A percentile compares a stretch with the other conserved stretches of the same genome.
phyloP scores from a whole-genome alignment of 306 rosid genomes.

The Fagus sylvatica region DNA sequence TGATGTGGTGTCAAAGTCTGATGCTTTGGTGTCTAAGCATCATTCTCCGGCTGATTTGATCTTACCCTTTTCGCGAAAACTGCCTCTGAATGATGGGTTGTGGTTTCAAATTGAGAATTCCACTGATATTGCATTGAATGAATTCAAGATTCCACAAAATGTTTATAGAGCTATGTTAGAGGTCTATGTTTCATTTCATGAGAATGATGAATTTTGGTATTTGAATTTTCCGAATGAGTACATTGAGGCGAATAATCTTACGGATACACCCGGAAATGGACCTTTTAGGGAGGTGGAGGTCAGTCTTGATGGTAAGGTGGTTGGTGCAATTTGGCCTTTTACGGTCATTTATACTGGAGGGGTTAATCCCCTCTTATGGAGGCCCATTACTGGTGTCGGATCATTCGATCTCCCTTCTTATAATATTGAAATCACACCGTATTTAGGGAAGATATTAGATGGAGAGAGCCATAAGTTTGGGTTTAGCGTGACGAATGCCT shows the following conservation, averaged over 20 bases:
- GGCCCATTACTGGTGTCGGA: conserved; percentile 85
- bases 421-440: conserved; percentile 85
- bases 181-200: conserved; percentile 90
- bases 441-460: conserved; percentile 63
- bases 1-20: conserved; percentile 19
- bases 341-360: conserved; percentile 92
- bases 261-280: conserved; percentile 66
- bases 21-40: conserved; percentile 24
- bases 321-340: conserved; percentile 86
- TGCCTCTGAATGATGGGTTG: conserved; percentile 69
- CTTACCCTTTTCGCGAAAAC: conserved; percentile 67
- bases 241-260: conserved; percentile 56
- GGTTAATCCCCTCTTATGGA: conserved; percentile 84
- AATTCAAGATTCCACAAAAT: conserved; percentile 67
- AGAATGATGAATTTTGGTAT: conserved; percentile 90
- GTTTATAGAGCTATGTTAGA: conserved; percentile 83
- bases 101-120: conserved; percentile 73
- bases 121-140: conserved; percentile 43
- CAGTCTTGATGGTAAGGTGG: conserved; percentile 56
- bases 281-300: conserved; percentile 87
- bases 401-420: conserved; percentile 87
- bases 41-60: conserved; percentile 76
- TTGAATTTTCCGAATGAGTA: conserved; percentile 65
- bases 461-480: conserved; percentile 62
- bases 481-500: conserved; percentile 76